Evolutionary conservation across 768 basidiomycete species (phyloP), one percentile per base, ranked within the genome.

Genomic region (Aureoboletus auriporus): DNA sequence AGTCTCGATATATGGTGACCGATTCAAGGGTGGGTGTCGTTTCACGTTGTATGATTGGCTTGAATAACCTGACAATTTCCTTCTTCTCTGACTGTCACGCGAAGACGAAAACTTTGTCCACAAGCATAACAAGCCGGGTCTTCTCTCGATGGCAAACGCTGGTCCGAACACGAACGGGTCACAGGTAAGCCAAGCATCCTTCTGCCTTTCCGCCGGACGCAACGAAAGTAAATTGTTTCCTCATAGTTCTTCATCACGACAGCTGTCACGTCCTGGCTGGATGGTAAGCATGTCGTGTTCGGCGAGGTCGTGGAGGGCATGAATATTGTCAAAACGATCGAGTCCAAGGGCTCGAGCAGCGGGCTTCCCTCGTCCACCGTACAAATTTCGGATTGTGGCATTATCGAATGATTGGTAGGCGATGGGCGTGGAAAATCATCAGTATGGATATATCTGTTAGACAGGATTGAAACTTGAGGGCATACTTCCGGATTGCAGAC

Each of bases 81-180:
- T 44, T 31, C 29, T 17, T 23, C 34, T 20, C 26, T 23, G 4
- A 23, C 23, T 23, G 33, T 33, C 28, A 12, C 20, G 1, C 7
- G 11, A 51, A 79, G 85, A 87, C 51, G 85, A 89, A 70, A 89
- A 82, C 71, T 90, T 89, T 67, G 63, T 72, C 47, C 63, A 79
- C 49, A 75, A 72, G 52, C 89, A 90, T 65, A 66, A 69, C 56
- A 79, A 76, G 59, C 78, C 82, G 8, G 83, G 78, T 59, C 68
- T 88, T 17, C 75, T 91, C 53, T 86, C 85, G 36, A 89, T 90
- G 88, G 94, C 94, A 34, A 96, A 89, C 57, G 89, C 91, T 31
- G 91, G 92, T 42, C 72, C 73, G 1, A 79, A 86, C 69, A 89
- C 87, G 34, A 89, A 89, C 50, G 87, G 90, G 31, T 90, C 87